phyloP scores from a whole-genome alignment of 108 stramenopile species.

The Cylindrotheca closterium region DNA sequence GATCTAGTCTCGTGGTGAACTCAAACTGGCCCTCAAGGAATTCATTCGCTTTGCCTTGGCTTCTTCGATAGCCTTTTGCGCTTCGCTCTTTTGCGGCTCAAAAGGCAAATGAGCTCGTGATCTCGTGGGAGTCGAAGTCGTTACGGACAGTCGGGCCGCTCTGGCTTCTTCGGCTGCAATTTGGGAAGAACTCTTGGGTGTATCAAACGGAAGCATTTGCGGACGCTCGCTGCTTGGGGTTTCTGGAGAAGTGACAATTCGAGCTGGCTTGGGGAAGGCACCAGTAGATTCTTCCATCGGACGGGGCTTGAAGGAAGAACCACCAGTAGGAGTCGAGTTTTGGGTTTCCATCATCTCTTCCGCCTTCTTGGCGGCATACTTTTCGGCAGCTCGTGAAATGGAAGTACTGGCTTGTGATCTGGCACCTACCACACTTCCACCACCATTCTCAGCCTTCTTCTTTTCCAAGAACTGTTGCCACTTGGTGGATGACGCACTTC shows the following conservation, averaged over 20 bases:
- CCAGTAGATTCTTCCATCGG: slow-evolving; percentile 28
- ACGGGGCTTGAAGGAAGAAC: slow-evolving; percentile 1
- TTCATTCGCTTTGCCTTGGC: neutral
- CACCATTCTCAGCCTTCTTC: slow-evolving; percentile 21
- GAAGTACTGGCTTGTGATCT: slow-evolving; percentile 7
- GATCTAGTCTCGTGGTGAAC: no score
- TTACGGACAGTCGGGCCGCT: neutral
- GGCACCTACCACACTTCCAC: slow-evolving; percentile 15
- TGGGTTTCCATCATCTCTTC: slow-evolving; percentile 72
- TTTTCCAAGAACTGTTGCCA: slow-evolving; percentile 33
- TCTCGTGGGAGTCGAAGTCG: no score
- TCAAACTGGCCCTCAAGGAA: neutral
- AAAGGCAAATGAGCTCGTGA: no score
- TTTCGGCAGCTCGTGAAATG: slow-evolving; percentile 52
- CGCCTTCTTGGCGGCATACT: slow-evolving; percentile 59
- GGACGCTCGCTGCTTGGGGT: neutral
- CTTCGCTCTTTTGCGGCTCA: neutral
- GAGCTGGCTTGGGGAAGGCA: slow-evolving; percentile 22
- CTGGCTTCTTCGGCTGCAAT: neutral
- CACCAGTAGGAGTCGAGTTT: neutral
- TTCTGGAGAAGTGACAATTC: neutral
- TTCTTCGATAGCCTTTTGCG: neutral
- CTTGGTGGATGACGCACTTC: neutral
- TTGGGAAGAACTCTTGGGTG: neutral
- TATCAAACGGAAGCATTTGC: neutral